Percentiles rank a stretch among this genome's conserved stretches.
Conservation (phyloP, 2,329 filamentous ascomycete genomes). For the Fusarium falciforme region DNA sequence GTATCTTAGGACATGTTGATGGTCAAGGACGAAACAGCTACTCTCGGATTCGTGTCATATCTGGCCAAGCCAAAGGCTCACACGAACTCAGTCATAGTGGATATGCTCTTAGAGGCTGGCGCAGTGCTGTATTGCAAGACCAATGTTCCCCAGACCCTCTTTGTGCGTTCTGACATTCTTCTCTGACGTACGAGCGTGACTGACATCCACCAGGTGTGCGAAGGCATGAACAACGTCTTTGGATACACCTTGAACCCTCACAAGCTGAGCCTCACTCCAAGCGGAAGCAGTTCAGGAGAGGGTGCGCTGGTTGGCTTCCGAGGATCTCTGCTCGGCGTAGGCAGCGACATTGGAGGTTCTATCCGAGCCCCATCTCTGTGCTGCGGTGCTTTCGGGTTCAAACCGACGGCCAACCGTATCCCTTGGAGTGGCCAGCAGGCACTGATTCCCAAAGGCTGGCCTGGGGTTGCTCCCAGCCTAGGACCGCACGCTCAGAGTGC, state of each 20-base stretch:
- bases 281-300: background rate
- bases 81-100: background rate
- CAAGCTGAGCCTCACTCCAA: background rate
- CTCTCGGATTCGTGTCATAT: background rate
- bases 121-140: background rate
- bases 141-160: background rate
- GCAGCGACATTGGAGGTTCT: background rate
- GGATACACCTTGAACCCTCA: background rate
- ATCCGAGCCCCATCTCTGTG: background rate
- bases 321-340: background rate
- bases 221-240: background rate
- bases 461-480: background rate
- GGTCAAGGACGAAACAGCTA: background rate
- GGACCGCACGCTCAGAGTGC: background rate
- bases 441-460: background rate
- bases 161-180: background rate
- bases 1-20: background rate
- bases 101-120: background rate
- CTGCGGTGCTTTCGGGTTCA: background rate
- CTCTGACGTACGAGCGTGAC: background rate
- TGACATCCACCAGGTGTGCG: background rate
- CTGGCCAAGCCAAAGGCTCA: background rate
- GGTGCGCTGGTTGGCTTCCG: background rate
- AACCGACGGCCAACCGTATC: background rate
- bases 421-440: background rate